phyloP scores from a whole-genome alignment of 2,329 filamentous ascomycete genomes.

The Sphaerostilbella broomeana region DNA sequence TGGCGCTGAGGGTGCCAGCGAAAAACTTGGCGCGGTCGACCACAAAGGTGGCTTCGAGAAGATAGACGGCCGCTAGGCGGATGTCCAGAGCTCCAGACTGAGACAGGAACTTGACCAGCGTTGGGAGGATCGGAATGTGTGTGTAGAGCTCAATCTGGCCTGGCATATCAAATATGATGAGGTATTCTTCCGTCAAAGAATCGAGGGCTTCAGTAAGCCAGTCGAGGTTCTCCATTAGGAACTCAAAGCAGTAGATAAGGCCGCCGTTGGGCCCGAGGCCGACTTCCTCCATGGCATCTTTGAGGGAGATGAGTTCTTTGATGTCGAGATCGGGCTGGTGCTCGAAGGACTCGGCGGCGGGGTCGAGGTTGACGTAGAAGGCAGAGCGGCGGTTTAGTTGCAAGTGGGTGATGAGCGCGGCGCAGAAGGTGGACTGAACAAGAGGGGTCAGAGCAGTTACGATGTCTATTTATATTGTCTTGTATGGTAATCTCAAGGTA shows the following conservation, averaged over 20 bases:
- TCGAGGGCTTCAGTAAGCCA: constrained; percentile 83
- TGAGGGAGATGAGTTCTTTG: constrained; percentile 85
- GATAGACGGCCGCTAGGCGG: constrained; percentile 85
- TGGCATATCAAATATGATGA: constrained; percentile 98
- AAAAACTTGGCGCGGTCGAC: constrained; percentile 97
- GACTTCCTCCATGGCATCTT: constrained; percentile 96
- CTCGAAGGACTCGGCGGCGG: constrained; percentile 85
- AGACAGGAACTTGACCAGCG: constrained; percentile 74
- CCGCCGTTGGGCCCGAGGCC: constrained; percentile 86
- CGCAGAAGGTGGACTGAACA: constrained; percentile 86
- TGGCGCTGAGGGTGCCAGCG: constrained; percentile 86
- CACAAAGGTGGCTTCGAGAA: constrained; percentile 93
- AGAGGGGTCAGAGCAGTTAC: not conserved
- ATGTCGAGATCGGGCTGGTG: constrained; percentile 93
- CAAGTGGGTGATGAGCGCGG: constrained; percentile 85
- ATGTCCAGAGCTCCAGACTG: constrained; percentile 77
- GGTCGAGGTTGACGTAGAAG: constrained; percentile 98
- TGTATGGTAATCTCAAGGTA: too few species aligned
- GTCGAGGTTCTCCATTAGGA: constrained; percentile 88
- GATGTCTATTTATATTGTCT: too few species aligned
- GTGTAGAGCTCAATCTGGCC: constrained; percentile 99
- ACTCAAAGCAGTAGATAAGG: constrained; percentile 94
- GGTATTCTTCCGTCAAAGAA: constrained; percentile 82
- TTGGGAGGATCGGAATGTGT: constrained; percentile 86
- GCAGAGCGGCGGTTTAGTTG: constrained; percentile 85